Base-by-base conservation (phyloP, 257 asterid species). In the Nyctanthes arbortristis region DNA sequence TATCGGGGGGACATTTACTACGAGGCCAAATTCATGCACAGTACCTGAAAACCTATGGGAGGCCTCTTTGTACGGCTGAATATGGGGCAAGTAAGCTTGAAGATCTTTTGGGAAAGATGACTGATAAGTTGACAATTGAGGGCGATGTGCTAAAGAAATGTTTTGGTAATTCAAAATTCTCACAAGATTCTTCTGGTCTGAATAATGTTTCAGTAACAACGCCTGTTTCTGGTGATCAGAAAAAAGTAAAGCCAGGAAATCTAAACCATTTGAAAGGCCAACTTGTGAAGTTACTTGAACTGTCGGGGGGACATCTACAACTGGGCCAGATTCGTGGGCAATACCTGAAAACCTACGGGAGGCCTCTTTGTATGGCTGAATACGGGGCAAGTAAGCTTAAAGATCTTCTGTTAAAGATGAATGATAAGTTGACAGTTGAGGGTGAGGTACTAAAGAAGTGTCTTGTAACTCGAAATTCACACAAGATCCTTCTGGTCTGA, bases 211-310 rank as follows among this genome's bases (percentile, higher is more conserved):
- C 85, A 16, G 73, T 62, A 13, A 81, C 77, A 73, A 67, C 62
- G 35, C 62, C 35, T 68, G 47, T 75, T 61, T 58, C 80, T 4
- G 14, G 73, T 18, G 75, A 75, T 29, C 81, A 77, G 36, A 73
- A 73, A 39, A 86, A 87, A 88, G 96, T 88, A 32, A 95, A 86
- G 74, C 95, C 97, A 11, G 96, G 97, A 61, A 94, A 92, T 77
- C 25, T 91, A 56, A 82, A 80, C 61, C 96, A 89, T 61, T 81
- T 95, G 84, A 89, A 82, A 82, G 87, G 81, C 28, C 99, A 92
- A 79, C 40, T 95, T 58, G 89, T 89, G 40, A 89, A 81, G 57
- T 72, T 95, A 81, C 95, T 95, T 31, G 92, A 85, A 63, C 43
- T 84, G 37, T 80, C 79, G 2, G 93, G 96, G 39, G 99, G 99